Evolutionary conservation across 257 asterid species (phyloP).

Genomic region (Gardenia jasminoides): DNA sequence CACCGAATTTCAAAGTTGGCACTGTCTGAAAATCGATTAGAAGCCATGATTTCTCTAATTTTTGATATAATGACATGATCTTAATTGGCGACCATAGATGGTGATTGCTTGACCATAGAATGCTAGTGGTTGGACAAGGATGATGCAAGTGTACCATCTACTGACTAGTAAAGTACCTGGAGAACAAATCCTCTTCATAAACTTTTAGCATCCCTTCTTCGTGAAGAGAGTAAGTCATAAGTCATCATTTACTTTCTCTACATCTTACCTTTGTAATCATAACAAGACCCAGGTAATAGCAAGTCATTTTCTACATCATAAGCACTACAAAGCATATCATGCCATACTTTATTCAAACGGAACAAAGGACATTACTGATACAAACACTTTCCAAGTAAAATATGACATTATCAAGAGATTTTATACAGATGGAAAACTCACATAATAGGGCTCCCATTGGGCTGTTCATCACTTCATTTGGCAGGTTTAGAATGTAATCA

Average conservation of each 20-base stretch:
- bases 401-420: background rate
- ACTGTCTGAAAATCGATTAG: background rate
- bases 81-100: background rate
- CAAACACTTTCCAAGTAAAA: background rate
- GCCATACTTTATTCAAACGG: background rate
- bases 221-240: too few species aligned
- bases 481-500: conserved; percentile 78
- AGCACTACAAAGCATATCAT: background rate
- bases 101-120: background rate
- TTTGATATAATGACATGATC: background rate
- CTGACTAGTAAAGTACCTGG: background rate
- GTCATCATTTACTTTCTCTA: background rate
- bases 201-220: background rate
- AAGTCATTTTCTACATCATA: background rate
- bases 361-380: background rate
- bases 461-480: conserved; percentile 80
- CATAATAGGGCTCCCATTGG: conserved; percentile 88
- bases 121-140: background rate
- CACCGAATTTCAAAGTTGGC: background rate
- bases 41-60: background rate
- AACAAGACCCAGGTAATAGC: background rate
- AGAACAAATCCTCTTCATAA: background rate
- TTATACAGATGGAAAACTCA: conserved; percentile 33
- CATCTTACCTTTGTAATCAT: background rate
- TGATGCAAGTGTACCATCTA: background rate